Evolutionary conservation across 1,284 basidiomycete genomes (phyloP).

Genomic region (Tausonia pullulans): DNA sequence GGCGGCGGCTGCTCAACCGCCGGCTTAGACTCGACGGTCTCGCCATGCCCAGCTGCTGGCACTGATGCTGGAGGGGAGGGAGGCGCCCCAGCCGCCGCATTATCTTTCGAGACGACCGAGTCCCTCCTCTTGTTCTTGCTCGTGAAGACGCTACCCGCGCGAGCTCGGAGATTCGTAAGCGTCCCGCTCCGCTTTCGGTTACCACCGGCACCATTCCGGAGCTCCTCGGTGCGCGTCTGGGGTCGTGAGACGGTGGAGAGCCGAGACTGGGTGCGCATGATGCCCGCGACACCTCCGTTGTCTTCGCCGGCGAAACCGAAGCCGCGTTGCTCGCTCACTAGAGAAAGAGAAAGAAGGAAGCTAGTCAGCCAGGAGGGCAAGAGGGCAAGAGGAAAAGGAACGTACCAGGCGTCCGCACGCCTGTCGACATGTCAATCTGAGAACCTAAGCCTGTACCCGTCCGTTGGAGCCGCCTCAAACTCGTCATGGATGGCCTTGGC

Average conservation of each 20-base stretch:
- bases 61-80: no score
- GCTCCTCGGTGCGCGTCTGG: background rate
- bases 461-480: background rate
- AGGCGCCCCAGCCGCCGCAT: no score
- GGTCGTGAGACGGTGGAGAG: background rate
- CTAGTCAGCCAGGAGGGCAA: background rate
- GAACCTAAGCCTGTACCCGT: background rate
- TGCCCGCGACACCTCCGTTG: slow-evolving; percentile 10
- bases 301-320: slow-evolving; percentile 10
- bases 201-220: background rate
- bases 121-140: slow-evolving; percentile 3
- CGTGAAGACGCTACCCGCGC: slow-evolving; percentile 12
- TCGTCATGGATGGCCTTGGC: background rate
- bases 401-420: slow-evolving; percentile 5
- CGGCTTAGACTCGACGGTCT: no score
- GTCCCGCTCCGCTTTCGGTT: slow-evolving; percentile 5
- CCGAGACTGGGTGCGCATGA: background rate
- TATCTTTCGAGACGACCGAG: background rate
- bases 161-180: slow-evolving; percentile 2
- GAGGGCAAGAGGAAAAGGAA: background rate
- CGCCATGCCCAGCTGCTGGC: no score
- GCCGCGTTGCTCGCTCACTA: background rate
- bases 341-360: background rate
- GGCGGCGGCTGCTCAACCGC: no score
- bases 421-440: slow-evolving; percentile 11